phyloP scores from a whole-genome alignment of 495 filamentous ascomycete genomes.

The Letharia lupina region DNA sequence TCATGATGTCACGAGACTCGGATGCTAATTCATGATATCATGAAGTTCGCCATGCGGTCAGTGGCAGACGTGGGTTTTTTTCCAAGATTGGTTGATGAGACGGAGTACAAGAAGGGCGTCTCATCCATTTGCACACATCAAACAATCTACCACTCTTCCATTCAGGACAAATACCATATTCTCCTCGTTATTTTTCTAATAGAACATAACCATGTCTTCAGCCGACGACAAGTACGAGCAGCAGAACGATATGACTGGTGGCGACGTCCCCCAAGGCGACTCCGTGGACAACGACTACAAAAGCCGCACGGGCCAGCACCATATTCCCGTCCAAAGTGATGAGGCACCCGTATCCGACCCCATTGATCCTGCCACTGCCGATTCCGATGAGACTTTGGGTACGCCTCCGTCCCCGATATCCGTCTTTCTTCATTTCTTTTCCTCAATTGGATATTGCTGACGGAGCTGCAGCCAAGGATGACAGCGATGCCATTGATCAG shows the following conservation, averaged over 20 bases:
- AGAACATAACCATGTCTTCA: conserved; percentile 20
- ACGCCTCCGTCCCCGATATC: conserved; percentile 6
- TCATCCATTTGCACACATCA: background rate
- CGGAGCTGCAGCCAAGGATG: conserved; percentile 37
- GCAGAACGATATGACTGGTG: conserved; percentile 22
- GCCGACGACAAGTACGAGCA: conserved; percentile 28
- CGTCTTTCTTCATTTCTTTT: background rate
- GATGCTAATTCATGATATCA: conserved; percentile 7
- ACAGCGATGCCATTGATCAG: conserved; percentile 45
- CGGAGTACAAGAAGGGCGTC: conserved; percentile 9
- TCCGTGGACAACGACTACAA: conserved; percentile 34
- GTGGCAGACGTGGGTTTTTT: background rate
- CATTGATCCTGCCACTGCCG: conserved; percentile 35
- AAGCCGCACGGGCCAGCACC: conserved; percentile 33
- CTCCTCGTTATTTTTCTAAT: background rate
- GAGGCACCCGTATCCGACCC: conserved; percentile 41
- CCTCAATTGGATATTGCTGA: background rate
- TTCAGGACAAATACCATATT: background rate
- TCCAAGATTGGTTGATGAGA: background rate
- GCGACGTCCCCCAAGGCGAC: conserved; percentile 22
- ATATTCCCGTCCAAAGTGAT: conserved; percentile 47
- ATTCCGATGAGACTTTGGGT: conserved; percentile 47
- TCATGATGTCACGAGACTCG: conserved; percentile 10
- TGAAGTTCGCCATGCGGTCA: background rate
- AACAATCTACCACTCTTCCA: too few relatives aligned